Conservation (phyloP, 2,329 filamentous ascomycete species). For the Claviceps sp. region DNA sequence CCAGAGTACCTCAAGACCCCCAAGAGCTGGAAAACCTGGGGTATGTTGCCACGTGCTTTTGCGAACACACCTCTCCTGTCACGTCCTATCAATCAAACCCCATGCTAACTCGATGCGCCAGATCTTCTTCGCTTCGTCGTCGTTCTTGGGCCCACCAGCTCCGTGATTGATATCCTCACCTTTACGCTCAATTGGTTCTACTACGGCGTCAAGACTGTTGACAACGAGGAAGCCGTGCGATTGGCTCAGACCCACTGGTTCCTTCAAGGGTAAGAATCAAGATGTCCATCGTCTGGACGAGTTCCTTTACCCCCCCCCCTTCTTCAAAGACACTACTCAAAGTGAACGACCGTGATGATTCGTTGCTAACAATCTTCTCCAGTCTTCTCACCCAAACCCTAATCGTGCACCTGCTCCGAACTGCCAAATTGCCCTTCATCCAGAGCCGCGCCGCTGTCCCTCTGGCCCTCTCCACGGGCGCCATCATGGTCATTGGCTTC, state of each 20-base stretch:
- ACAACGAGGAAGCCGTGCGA: constrained; percentile 6
- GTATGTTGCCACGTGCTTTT: neutral
- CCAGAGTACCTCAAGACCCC: constrained; percentile 14
- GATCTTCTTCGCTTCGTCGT: constrained; percentile 17
- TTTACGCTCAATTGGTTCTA: constrained; percentile 13
- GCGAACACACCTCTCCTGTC: neutral
- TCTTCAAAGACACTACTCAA: too few relatives aligned
- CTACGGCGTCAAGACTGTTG: constrained; percentile 11
- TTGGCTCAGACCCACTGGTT: constrained; percentile 17
- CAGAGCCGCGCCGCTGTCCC: constrained; percentile 11
- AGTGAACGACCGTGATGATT: too few relatives aligned
- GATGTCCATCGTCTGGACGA: neutral
- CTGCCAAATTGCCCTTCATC: constrained; percentile 14
- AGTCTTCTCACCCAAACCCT: constrained; percentile 16
- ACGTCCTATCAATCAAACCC: too few relatives aligned
- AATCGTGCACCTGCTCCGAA: constrained; percentile 16
- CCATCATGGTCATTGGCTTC: constrained; percentile 15
- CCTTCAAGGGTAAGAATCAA: constrained; percentile 11
- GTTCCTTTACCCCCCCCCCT: too few relatives aligned
- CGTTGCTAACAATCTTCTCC: neutral
- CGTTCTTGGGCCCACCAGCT: constrained; percentile 16
- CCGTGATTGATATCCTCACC: constrained; percentile 15
- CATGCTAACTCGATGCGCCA: neutral
- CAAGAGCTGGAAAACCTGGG: constrained; percentile 14
- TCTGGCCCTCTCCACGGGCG: constrained; percentile 12